Evolutionary conservation across 441 rosid species (phyloP).

Genomic region (Adansonia gregorii): DNA sequence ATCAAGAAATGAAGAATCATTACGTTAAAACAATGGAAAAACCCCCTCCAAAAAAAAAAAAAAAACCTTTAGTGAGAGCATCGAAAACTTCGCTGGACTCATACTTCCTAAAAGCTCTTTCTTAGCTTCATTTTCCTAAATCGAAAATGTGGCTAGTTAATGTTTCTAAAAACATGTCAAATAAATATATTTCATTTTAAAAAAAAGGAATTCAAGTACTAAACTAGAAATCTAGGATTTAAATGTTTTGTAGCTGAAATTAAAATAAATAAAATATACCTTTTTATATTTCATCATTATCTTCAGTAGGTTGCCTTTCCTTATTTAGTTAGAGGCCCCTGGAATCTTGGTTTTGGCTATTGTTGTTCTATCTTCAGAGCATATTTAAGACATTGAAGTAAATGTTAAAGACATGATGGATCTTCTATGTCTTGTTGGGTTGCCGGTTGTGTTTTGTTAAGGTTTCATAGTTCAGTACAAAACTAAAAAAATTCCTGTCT

Average conservation of each 20-base stretch:
- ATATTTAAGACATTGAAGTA: neutral
- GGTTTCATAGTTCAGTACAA: neutral
- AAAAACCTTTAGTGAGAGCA: conserved; percentile 78
- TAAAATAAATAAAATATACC: conserved; percentile 31
- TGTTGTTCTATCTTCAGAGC: neutral
- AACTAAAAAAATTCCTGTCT: neutral
- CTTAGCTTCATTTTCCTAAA: conserved; percentile 87
- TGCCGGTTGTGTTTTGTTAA: neutral
- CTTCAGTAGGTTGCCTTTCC: conserved; percentile 16
- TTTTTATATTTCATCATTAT: conserved; percentile 68
- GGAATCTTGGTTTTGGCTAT: too few species aligned
- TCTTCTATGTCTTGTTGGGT: neutral
- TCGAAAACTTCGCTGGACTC: conserved; percentile 87
- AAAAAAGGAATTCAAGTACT: neutral
- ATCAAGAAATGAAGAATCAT: neutral
- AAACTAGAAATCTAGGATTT: neutral
- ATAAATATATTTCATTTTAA: neutral
- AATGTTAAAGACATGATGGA: neutral
- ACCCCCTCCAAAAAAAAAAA: neutral
- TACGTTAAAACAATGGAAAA: neutral
- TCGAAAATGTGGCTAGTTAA: conserved; percentile 5
- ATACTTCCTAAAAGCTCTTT: conserved; percentile 88
- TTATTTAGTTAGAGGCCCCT: conserved; percentile 16
- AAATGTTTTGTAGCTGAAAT: neutral
- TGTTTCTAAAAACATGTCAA: neutral